Conservation (phyloP, 2,329 filamentous ascomycete genomes). For the Albifimbria verrucaria region DNA sequence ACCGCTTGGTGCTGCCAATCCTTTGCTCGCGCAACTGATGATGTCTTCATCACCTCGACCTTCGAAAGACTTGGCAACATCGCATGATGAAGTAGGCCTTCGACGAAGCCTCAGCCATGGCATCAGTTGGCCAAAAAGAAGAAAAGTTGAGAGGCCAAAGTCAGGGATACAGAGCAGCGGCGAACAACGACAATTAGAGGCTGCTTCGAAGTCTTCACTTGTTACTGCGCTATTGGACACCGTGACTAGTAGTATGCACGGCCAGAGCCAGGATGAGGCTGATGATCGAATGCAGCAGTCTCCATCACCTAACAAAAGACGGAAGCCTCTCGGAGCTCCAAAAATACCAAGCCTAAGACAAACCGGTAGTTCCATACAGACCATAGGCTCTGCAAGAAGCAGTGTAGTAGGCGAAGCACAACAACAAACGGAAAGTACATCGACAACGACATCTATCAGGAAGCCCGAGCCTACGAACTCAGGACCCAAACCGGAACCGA, state of each 20-base stretch:
- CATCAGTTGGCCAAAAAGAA: conserved; percentile 68
- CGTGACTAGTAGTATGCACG: conserved; percentile 53
- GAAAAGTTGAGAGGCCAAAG: conserved; percentile 52
- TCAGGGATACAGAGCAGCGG: conserved; percentile 28
- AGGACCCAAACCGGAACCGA: neutral
- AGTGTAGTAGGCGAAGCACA: too few species aligned
- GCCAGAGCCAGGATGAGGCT: conserved; percentile 30
- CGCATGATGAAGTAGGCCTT: conserved; percentile 42
- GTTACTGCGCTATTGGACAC: conserved; percentile 65
- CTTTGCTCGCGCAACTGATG: conserved; percentile 61
- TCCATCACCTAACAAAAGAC: conserved; percentile 42
- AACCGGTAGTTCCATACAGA: too few species aligned
- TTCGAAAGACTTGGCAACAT: conserved; percentile 36
- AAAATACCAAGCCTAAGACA: too few species aligned
- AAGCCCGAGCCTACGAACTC: too few species aligned
- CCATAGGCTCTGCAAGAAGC: too few species aligned
- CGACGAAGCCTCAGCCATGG: conserved; percentile 68
- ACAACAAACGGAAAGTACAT: neutral
- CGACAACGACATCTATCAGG: conserved; percentile 12
- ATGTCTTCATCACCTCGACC: conserved; percentile 69
- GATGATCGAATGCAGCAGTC: conserved; percentile 31
- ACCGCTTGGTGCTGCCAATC: conserved; percentile 47
- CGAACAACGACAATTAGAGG: conserved; percentile 38
- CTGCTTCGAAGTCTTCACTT: conserved; percentile 53
- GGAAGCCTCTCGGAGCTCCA: conserved; percentile 9